These are phyloP conservation scores for Solanum chilense DNA, from an alignment of 257 asterid species.

Conservation along the genomic window DNA sequence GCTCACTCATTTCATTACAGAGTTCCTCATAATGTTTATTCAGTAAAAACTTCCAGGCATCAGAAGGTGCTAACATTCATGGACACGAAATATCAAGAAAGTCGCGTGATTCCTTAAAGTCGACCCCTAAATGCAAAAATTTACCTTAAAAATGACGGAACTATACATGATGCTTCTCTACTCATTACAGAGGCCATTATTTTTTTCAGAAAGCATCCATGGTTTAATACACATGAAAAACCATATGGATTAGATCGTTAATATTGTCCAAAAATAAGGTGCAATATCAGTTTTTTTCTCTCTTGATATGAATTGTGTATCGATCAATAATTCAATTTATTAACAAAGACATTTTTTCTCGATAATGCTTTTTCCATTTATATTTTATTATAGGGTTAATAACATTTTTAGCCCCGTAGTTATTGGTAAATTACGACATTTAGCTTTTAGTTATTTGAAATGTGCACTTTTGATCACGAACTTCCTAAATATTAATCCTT, in stretches of 20 bases:
- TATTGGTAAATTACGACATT: background rate
- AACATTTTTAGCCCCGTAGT: background rate
- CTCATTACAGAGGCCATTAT: background rate
- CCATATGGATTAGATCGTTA: no score
- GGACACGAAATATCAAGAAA: no score
- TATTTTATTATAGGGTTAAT: background rate
- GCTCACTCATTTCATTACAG: background rate
- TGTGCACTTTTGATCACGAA: background rate
- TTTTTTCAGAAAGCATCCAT: background rate
- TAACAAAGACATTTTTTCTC: background rate
- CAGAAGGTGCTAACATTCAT: background rate
- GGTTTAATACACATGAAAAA: background rate
- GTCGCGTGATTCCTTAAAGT: fast-evolving
- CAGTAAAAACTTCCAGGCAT: no score
- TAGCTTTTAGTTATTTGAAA: background rate
- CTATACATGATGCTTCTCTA: background rate
- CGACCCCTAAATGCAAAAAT: background rate
- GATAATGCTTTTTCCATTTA: background rate
- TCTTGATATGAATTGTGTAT: background rate
- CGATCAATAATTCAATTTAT: background rate
- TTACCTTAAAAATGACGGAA: background rate
- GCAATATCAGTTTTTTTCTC: background rate
- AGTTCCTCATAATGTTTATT: background rate
- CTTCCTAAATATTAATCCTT: background rate
- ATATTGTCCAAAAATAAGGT: background rate